Percentiles rank a stretch among this genome's conserved stretches.
phyloP scores from a whole-genome alignment of 2,329 filamentous ascomycete genomes.

The Fusarium miscanthi region DNA sequence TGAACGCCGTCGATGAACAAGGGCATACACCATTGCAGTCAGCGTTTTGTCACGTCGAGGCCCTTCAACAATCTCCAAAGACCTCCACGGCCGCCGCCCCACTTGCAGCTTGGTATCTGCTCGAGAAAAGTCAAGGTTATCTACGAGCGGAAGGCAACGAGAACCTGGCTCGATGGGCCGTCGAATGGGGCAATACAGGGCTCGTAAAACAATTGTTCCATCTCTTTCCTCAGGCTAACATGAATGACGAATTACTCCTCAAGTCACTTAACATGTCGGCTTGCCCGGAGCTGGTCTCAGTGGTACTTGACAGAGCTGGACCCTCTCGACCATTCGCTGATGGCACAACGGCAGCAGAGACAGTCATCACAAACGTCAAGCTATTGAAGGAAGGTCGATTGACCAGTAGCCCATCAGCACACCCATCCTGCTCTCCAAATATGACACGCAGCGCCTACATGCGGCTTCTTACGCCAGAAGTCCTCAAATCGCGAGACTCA shows the following conservation, averaged over 20 bases:
- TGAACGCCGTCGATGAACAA: conserved; percentile 31
- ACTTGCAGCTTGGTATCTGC: conserved; percentile 28
- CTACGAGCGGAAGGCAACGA: background rate
- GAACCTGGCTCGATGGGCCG: conserved; percentile 33
- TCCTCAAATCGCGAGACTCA: conserved; percentile 33
- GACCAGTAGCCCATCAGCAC: conserved; percentile 17
- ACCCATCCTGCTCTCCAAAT: conserved; percentile 40
- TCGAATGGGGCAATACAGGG: conserved; percentile 45
- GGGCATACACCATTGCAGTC: conserved; percentile 49
- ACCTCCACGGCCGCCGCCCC: background rate
- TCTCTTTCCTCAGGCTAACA: conserved; percentile 22
- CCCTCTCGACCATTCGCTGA: conserved; percentile 23
- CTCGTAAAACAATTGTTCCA: conserved; percentile 36
- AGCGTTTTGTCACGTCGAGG: conserved; percentile 42
- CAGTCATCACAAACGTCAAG: conserved; percentile 44
- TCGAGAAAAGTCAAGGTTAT: conserved; percentile 21
- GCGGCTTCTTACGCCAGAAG: conserved; percentile 42
- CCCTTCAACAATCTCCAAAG: conserved; percentile 4
- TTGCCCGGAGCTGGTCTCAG: conserved; percentile 33
- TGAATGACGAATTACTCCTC: conserved; percentile 30
- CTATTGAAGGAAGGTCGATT: background rate
- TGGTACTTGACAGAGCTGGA: conserved; percentile 39
- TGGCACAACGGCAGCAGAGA: conserved; percentile 46
- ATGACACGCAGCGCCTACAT: conserved; percentile 28
- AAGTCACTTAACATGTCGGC: conserved; percentile 45